Conservation (phyloP, 805 yeast genomes). For the Deakozyma indianensis region DNA sequence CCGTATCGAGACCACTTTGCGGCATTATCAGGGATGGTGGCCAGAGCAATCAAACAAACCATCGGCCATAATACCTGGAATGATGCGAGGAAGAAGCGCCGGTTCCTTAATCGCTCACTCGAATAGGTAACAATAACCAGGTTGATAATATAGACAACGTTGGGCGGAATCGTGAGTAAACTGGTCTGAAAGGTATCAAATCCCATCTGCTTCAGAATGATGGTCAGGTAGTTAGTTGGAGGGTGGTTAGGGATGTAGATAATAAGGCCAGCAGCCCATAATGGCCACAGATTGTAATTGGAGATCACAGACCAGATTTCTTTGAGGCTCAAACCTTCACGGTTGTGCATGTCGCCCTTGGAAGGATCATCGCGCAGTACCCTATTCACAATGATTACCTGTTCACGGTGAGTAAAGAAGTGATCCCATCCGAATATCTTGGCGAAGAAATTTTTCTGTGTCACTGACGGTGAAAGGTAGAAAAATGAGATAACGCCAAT, state of each 20-base stretch:
- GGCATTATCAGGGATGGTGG: slow-evolving; percentile 8
- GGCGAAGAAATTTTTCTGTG: slow-evolving; percentile 31
- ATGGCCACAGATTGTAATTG: slow-evolving; percentile 44
- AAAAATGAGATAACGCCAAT: slow-evolving; percentile 33
- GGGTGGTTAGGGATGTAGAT: slow-evolving; percentile 26
- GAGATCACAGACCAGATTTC: slow-evolving; percentile 26
- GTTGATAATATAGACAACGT: background rate
- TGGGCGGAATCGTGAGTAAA: slow-evolving; percentile 34
- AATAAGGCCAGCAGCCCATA: slow-evolving; percentile 34
- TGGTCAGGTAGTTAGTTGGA: slow-evolving; percentile 30
- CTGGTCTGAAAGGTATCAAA: slow-evolving; percentile 39
- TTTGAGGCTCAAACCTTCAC: slow-evolving; percentile 33
- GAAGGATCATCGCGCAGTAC: slow-evolving; percentile 49
- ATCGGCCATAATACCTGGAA: slow-evolving; percentile 6
- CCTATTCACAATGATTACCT: slow-evolving; percentile 42
- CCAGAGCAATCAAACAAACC: slow-evolving; percentile 2
- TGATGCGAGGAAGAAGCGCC: slow-evolving; percentile 4
- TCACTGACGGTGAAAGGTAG: slow-evolving; percentile 37
- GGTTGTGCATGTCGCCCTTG: slow-evolving; percentile 51
- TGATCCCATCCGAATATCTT: slow-evolving; percentile 33
- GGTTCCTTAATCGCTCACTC: slow-evolving; percentile 1
- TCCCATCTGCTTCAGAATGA: slow-evolving; percentile 35
- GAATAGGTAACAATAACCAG: slow-evolving; percentile 2
- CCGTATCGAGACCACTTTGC: slow-evolving; percentile 14
- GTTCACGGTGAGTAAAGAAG: slow-evolving; percentile 34